phyloP scores from a whole-genome alignment of 202 grass and related monocot genomes.

The Setaria italica region DNA sequence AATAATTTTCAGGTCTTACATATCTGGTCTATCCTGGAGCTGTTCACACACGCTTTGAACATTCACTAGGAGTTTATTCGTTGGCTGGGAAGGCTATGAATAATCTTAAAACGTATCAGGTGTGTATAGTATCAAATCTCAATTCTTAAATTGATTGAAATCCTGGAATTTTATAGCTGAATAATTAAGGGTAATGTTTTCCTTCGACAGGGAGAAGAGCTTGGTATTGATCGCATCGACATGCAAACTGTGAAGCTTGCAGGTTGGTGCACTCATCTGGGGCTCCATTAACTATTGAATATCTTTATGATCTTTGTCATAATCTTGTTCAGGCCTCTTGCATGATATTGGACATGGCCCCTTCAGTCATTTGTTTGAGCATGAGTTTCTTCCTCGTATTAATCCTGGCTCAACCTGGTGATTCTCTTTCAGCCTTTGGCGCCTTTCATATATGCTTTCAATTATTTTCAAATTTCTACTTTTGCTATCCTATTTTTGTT shows the following conservation, averaged over 20 bases:
- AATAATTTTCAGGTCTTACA: constrained; percentile 72
- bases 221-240: constrained; percentile 78
- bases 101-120: constrained; percentile 70
- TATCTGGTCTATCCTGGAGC: constrained; percentile 92
- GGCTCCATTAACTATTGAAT: constrained; percentile 13
- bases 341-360: constrained; percentile 97
- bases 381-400: constrained; percentile 80
- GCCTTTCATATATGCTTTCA: constrained; percentile 14
- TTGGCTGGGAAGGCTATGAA: constrained; percentile 75
- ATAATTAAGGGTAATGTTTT: constrained; percentile 25
- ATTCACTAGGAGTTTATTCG: constrained; percentile 90
- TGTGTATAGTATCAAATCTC: constrained; percentile 27
- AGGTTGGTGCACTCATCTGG: constrained; percentile 54
- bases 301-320: constrained; percentile 36
- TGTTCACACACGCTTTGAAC: constrained; percentile 87
- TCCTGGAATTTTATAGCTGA: constrained; percentile 9
- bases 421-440: constrained; percentile 32
- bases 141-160: constrained; percentile 25
- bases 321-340: constrained; percentile 66
- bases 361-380: constrained; percentile 98
- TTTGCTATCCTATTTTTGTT: constrained; percentile 7
- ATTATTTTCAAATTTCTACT: constrained; percentile 23
- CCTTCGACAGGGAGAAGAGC: constrained; percentile 66
- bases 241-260: constrained; percentile 89
- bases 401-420: constrained; percentile 81